Conservation (phyloP, 73 alveolate species). For the Paramecium octaurelia region DNA sequence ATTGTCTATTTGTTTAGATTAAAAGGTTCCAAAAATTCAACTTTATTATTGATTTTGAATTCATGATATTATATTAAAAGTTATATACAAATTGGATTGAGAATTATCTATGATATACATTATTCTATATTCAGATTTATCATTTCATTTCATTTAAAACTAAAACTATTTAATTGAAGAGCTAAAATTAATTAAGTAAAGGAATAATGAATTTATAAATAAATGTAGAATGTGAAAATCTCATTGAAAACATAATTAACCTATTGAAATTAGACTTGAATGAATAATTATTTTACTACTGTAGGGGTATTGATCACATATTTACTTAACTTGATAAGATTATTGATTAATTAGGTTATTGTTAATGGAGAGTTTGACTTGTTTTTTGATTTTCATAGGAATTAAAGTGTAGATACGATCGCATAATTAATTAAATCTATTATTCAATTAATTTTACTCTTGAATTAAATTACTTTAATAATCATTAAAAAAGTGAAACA, state of each 20-base stretch:
- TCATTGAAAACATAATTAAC: too few species aligned
- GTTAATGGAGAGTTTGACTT: not conserved
- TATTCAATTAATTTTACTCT: not conserved
- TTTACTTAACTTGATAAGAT: not conserved
- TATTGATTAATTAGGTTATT: too few species aligned
- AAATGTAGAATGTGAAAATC: not conserved
- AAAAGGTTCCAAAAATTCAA: too few species aligned
- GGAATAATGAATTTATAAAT: not conserved
- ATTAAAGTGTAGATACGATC: not conserved
- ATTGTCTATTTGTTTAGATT: too few species aligned
- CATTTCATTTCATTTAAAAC: too few species aligned
- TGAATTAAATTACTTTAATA: not conserved
- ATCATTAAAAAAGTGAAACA: not conserved
- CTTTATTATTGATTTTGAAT: too few species aligned
- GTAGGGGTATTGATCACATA: too few species aligned
- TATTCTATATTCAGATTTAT: not conserved
- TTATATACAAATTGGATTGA: too few species aligned
- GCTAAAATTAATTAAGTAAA: not conserved
- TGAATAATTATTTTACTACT: too few species aligned
- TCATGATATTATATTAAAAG: too few species aligned
- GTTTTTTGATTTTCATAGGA: not conserved
- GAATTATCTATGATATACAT: not conserved
- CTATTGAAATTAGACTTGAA: too few species aligned
- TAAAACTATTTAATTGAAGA: not conserved
- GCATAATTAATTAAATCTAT: not conserved